phyloP scores from a whole-genome alignment of 495 filamentous ascomycete species.

The Parathielavia hyrcaniae region DNA sequence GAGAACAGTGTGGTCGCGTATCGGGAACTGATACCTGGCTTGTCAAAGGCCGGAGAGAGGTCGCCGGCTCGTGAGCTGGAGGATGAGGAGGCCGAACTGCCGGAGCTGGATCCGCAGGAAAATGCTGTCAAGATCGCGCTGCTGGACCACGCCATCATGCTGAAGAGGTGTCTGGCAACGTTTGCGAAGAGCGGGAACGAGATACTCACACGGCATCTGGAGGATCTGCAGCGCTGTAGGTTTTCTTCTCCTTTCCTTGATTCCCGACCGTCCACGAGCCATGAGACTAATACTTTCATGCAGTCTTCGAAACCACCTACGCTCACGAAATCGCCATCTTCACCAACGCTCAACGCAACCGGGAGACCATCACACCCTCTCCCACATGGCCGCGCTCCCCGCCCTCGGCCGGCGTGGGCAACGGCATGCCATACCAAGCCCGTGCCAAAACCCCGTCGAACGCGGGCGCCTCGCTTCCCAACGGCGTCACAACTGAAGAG shows the following conservation, averaged over 20 bases:
- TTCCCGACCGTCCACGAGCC: conserved; percentile 10
- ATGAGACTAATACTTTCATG: not conserved
- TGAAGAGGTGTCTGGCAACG: conserved; percentile 73
- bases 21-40: conserved; percentile 58
- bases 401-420: conserved; percentile 21
- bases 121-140: conserved; percentile 80
- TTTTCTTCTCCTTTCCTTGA: not conserved
- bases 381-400: conserved; percentile 41
- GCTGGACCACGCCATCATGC: conserved; percentile 78
- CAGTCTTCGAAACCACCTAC: conserved; percentile 58
- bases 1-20: conserved; percentile 70
- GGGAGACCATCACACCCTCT: conserved; percentile 33
- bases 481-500: conserved; percentile 36
- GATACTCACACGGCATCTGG: conserved; percentile 36
- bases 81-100: conserved; percentile 44
- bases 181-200: conserved; percentile 57
- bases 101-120: conserved; percentile 59
- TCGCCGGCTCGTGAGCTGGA: conserved; percentile 43
- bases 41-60: conserved; percentile 35
- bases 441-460: conserved; percentile 19
- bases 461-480: conserved; percentile 16
- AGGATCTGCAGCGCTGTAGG: conserved; percentile 50
- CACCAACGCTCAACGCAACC: conserved; percentile 35
- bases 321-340: conserved; percentile 56
- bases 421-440: conserved; percentile 4